Conservation (phyloP, 1,284 basidiomycete genomes). For the Flammula alnicola region DNA sequence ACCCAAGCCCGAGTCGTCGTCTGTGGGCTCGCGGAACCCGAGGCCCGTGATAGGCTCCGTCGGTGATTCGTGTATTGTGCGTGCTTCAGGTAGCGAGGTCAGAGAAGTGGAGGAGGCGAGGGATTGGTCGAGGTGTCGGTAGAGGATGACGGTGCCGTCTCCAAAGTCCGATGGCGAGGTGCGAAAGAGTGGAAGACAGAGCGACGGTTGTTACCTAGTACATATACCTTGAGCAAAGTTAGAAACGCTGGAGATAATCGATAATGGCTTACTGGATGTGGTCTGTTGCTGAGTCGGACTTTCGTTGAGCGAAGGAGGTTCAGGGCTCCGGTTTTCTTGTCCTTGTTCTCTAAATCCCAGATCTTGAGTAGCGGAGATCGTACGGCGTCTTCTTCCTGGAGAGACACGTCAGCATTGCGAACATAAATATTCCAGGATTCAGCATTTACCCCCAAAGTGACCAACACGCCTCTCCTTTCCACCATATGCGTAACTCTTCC, state of each 20-base stretch:
- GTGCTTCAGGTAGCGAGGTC: constrained; percentile 79
- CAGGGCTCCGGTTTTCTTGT: constrained; percentile 74
- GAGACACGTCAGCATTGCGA: constrained; percentile 16
- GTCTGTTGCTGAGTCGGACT: constrained; percentile 76
- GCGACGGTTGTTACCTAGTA: constrained; percentile 80
- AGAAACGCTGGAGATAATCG: neutral
- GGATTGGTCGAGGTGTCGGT: constrained; percentile 90
- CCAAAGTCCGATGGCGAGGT: constrained; percentile 91
- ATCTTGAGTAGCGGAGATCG: constrained; percentile 85
- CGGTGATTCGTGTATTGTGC: constrained; percentile 77
- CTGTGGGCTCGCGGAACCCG: constrained; percentile 76
- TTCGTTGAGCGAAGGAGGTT: constrained; percentile 77
- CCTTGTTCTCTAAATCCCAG: constrained; percentile 83
- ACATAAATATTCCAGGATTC: neutral
- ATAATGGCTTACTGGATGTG: constrained; percentile 77
- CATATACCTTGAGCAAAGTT: neutral
- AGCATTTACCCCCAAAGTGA: constrained; percentile 81
- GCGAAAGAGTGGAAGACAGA: constrained; percentile 79
- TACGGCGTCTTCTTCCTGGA: constrained; percentile 81
- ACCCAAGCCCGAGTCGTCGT: constrained; percentile 18
- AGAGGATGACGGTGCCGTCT: constrained; percentile 93
- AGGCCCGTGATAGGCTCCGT: constrained; percentile 91
- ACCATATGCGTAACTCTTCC: constrained; percentile 86
- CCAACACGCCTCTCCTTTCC: constrained; percentile 76
- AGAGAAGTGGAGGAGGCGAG: constrained; percentile 70